Evolutionary conservation across 257 asterid genomes (phyloP).

Genomic region (Primulina tabacum): DNA sequence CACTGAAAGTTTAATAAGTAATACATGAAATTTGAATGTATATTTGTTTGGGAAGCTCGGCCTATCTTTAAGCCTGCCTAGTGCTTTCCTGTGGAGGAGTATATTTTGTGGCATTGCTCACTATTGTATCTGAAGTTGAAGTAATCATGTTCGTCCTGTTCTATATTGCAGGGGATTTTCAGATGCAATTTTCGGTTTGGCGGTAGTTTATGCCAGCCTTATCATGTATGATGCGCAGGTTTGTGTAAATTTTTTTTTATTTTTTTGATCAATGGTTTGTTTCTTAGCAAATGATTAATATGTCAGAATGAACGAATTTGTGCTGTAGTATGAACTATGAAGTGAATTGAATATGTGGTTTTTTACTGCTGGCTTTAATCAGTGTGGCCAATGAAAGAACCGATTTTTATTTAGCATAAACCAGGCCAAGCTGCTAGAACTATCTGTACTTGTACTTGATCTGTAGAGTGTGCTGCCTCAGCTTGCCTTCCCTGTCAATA

Average conservation of each 20-base stretch:
- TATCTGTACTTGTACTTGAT: not conserved
- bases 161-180: constrained; percentile 69
- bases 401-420: not conserved
- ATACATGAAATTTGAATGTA: no score
- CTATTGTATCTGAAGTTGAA: not conserved
- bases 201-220: constrained; percentile 79
- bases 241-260: constrained; percentile 15
- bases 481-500: not conserved
- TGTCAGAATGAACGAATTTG: not conserved
- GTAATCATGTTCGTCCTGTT: constrained; percentile 12
- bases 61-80: no score
- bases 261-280: not conserved
- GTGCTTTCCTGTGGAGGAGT: not conserved
- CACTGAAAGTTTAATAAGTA: no score
- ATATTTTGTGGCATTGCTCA: not conserved
- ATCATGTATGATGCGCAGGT: constrained; percentile 96
- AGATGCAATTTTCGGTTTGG: constrained; percentile 77
- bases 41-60: no score
- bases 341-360: not conserved
- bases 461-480: not conserved
- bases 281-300: not conserved
- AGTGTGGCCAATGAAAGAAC: not conserved
- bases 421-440: not conserved
- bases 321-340: not conserved
- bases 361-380: no score